A percentile compares a stretch with the other conserved stretches of the same genome.
Conservation (phyloP, 23 red algal species). For the Gracilaria caudata region DNA sequence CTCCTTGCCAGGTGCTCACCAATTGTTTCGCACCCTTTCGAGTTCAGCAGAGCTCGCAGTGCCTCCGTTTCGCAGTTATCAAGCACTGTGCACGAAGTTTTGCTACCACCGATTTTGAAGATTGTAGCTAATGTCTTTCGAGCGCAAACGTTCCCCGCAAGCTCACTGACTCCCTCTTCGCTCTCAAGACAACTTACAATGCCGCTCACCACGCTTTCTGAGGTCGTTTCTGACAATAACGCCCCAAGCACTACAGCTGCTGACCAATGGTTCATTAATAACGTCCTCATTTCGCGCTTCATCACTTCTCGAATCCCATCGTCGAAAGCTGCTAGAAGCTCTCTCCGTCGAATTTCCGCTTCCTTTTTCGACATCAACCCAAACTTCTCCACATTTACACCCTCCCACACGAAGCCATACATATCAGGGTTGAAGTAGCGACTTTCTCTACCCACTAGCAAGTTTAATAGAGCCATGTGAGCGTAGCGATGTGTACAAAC, state of each 20-base stretch:
- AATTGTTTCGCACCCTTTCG: not conserved
- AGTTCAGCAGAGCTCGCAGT: slow-evolving; percentile 3
- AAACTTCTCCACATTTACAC: slow-evolving; percentile 61
- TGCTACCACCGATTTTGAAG: slow-evolving; percentile 49
- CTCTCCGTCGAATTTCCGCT: slow-evolving; percentile 32
- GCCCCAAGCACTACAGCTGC: slow-evolving; percentile 69
- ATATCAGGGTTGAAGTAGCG: slow-evolving; percentile 78
- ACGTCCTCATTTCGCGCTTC: slow-evolving; percentile 9
- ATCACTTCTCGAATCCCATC: slow-evolving; percentile 45
- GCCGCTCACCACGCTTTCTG: slow-evolving; percentile 21
- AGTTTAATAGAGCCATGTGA: slow-evolving; percentile 53
- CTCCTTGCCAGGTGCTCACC: slow-evolving; percentile 14
- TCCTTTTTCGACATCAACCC: slow-evolving; percentile 73
- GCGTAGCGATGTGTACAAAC: slow-evolving; percentile 55
- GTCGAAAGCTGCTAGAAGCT: slow-evolving; percentile 43
- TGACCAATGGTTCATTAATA: slow-evolving; percentile 57
- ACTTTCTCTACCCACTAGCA: slow-evolving; percentile 60
- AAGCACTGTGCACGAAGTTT: slow-evolving; percentile 14
- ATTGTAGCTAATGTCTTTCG: slow-evolving; percentile 52
- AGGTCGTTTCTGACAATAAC: not conserved
- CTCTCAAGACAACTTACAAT: slow-evolving; percentile 42
- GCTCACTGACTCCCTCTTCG: slow-evolving; percentile 19
- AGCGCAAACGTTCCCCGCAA: slow-evolving; percentile 35
- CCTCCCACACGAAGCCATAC: slow-evolving; percentile 67
- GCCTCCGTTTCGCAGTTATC: slow-evolving; percentile 20